A percentile compares a stretch with the other conserved stretches of the same genome.
phyloP scores from a whole-genome alignment of 2,329 filamentous ascomycete species.

The Dothistroma septosporum region DNA sequence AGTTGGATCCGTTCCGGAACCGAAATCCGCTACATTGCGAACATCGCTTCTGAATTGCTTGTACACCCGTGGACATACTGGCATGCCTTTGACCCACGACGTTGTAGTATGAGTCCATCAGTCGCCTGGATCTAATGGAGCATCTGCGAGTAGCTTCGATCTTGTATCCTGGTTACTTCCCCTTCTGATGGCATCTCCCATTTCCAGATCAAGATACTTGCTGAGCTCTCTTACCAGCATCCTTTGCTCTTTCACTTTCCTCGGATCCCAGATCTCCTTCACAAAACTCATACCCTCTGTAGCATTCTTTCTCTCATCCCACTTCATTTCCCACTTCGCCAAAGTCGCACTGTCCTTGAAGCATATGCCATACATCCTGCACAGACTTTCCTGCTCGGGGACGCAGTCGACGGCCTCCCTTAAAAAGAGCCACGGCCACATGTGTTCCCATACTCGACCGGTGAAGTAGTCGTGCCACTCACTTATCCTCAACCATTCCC shows the following conservation, averaged over 20 bases:
- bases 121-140: not conserved
- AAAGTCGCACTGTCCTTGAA: constrained; percentile 11
- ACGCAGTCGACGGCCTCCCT: constrained; percentile 15
- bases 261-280: constrained; percentile 14
- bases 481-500: constrained; percentile 13
- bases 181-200: not conserved
- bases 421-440: constrained; percentile 24
- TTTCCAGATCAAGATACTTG: not conserved
- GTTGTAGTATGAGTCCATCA: not conserved
- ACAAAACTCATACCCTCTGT: constrained; percentile 15
- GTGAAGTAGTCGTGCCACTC: constrained; percentile 15
- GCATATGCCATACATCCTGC: constrained; percentile 21
- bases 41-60: too few relatives aligned
- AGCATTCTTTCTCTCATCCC: constrained; percentile 17
- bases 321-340: constrained; percentile 18
- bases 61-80: too few relatives aligned
- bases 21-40: too few relatives aligned
- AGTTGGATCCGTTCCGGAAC: too few relatives aligned
- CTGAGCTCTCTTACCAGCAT: not conserved
- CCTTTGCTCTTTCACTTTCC: constrained; percentile 5
- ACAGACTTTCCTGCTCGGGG: constrained; percentile 14
- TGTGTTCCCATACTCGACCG: constrained; percentile 23
- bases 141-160: not conserved
- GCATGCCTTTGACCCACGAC: not conserved
- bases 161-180: not conserved